Conservation (phyloP, 106 monocot genomes). For the Platanthera zijinensis region DNA sequence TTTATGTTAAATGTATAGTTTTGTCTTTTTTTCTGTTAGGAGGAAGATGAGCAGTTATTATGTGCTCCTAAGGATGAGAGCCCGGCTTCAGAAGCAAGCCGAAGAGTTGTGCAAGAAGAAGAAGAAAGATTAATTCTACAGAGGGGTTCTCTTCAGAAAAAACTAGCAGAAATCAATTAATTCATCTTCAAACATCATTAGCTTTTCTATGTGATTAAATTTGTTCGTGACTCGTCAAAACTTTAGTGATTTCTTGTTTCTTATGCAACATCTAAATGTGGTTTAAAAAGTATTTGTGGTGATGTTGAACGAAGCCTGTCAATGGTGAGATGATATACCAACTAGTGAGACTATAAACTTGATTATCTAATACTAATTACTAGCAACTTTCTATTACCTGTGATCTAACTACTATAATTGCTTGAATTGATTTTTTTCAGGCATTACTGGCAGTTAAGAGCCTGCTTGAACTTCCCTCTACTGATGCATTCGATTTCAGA, state of each 20-base stretch:
- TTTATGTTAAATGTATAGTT: background rate
- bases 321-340: slow-evolving; percentile 41
- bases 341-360: background rate
- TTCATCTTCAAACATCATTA: background rate
- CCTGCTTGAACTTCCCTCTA: no score
- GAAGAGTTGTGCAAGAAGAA: slow-evolving; percentile 81
- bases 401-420: background rate
- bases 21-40: slow-evolving; percentile 29
- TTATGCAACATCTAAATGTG: slow-evolving; percentile 59
- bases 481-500: no score
- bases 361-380: background rate
- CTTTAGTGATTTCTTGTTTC: slow-evolving; percentile 10
- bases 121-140: slow-evolving; percentile 78
- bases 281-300: slow-evolving; percentile 38
- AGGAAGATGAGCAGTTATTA: slow-evolving; percentile 86
- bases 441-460: slow-evolving; percentile 66
- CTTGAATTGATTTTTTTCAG: slow-evolving; percentile 23
- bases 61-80: slow-evolving; percentile 76
- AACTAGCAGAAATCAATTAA: slow-evolving; percentile 76
- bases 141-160: slow-evolving; percentile 67
- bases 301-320: slow-evolving; percentile 82
- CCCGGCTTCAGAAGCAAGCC: slow-evolving; percentile 66
- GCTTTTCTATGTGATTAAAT: slow-evolving; percentile 1
- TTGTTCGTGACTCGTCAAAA: background rate
- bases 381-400: background rate